phyloP scores from a whole-genome alignment of 176 grass and related monocot genomes.

The Avena insularis region DNA sequence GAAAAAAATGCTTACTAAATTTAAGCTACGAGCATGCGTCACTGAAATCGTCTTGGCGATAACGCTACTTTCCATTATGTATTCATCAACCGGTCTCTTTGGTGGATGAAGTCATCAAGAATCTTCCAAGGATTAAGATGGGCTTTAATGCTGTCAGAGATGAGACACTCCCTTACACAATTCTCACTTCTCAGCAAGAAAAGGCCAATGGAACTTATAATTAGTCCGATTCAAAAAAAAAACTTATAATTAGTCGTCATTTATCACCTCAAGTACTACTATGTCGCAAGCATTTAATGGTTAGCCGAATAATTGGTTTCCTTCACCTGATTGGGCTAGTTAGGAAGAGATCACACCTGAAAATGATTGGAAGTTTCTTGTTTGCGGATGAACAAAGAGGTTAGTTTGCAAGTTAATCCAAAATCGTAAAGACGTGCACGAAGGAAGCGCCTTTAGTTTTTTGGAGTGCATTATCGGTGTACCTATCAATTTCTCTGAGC shows the following conservation, averaged over 20 bases:
- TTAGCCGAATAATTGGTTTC: not conserved
- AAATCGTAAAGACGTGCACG: conserved; percentile 46
- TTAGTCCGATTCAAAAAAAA: too few species aligned
- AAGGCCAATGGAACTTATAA: not conserved
- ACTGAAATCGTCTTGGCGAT: not conserved
- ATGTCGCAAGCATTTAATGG: not conserved
- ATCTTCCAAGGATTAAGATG: not conserved
- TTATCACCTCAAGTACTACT: not conserved
- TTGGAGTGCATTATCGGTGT: conserved; percentile 27
- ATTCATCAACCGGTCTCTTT: not conserved
- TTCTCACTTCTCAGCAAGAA: not conserved
- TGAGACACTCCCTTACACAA: not conserved
- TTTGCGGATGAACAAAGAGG: conserved; percentile 38
- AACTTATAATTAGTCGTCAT: too few species aligned
- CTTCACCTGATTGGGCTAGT: not conserved
- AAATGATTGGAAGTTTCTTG: conserved; percentile 47
- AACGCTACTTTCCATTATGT: not conserved
- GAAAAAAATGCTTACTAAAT: not conserved
- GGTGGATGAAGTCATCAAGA: conserved; percentile 1
- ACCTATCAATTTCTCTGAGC: conserved; percentile 4
- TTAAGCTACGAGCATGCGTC: not conserved
- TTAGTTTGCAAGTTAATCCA: conserved; percentile 45
- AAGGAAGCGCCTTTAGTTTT: not conserved
- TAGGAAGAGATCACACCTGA: conserved; percentile 13
- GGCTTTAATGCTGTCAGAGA: not conserved